phyloP scores from a whole-genome alignment of 148 eudicot species.

The Rhododendron ferrugineum region DNA sequence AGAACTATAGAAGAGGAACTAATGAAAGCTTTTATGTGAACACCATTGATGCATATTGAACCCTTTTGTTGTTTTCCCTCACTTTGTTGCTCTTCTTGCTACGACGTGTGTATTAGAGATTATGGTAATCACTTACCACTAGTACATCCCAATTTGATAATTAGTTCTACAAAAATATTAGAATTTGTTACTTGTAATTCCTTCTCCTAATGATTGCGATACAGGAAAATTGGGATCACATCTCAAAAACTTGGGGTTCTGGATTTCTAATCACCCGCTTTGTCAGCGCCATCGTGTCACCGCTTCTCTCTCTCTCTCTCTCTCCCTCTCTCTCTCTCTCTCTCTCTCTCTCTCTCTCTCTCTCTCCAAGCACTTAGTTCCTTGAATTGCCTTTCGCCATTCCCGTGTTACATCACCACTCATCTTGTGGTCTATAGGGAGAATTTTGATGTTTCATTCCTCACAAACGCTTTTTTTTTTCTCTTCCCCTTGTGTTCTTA shows the following conservation, averaged over 20 bases:
- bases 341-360: conserved; percentile 19
- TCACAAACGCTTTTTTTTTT: neutral
- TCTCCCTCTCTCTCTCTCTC: conserved; percentile 20
- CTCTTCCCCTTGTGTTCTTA: conserved; percentile 5
- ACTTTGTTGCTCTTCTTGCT: neutral
- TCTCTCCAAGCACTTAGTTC: neutral
- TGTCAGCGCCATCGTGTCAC: conserved; percentile 71
- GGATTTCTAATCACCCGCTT: conserved; percentile 72
- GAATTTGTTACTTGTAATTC: neutral
- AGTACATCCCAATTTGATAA: neutral
- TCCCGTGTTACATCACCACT: neutral
- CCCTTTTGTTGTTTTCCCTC: neutral
- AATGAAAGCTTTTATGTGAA: neutral
- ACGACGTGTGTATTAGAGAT: neutral
- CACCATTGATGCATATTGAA: too few species aligned
- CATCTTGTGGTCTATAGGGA: neutral
- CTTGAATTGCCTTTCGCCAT: neutral
- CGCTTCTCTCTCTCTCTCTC: conserved; percentile 38
- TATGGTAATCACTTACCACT: neutral
- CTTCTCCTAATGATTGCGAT: neutral
- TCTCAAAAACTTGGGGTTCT: conserved; percentile 67
- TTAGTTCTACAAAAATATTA: neutral
- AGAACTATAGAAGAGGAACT: neutral
- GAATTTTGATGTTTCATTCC: neutral
- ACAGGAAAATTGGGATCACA: conserved; percentile 87